These are phyloP conservation scores for Geosmithia putterillii DNA, from an alignment of 2,329 filamentous ascomycete genomes.

Conservation along the genomic window DNA sequence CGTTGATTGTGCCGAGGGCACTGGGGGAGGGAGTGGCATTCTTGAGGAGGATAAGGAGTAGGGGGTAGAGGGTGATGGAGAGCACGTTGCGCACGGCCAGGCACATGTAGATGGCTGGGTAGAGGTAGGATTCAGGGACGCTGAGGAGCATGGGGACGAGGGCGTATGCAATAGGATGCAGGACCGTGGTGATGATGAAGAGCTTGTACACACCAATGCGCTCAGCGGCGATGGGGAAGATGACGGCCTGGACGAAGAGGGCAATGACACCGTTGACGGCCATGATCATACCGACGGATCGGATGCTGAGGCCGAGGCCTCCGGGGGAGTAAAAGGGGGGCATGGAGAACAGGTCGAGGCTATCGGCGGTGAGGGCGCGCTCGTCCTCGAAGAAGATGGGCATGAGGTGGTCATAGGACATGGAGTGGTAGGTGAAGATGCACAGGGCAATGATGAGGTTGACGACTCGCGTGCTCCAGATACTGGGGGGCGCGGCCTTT, in stretches of 20 bases:
- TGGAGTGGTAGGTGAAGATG: constrained; percentile 89
- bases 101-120: constrained; percentile 45
- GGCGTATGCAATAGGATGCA: constrained; percentile 51
- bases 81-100: constrained; percentile 46
- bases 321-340: constrained; percentile 45
- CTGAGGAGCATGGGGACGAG: constrained; percentile 46
- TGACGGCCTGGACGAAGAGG: constrained; percentile 43
- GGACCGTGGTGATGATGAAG: constrained; percentile 43
- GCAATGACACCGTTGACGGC: constrained; percentile 47
- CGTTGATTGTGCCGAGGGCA: constrained; percentile 53
- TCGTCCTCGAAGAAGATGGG: constrained; percentile 88
- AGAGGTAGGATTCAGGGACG: constrained; percentile 37
- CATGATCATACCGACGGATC: constrained; percentile 49
- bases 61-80: constrained; percentile 52
- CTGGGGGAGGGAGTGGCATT: constrained; percentile 45
- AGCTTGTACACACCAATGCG: constrained; percentile 46
- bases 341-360: constrained; percentile 14
- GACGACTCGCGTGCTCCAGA: constrained; percentile 51
- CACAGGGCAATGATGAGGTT: constrained; percentile 71
- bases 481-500: constrained; percentile 17
- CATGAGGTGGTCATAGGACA: constrained; percentile 86
- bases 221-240: constrained; percentile 49
- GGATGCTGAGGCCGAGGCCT: constrained; percentile 49
- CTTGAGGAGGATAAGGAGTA: constrained; percentile 56
- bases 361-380: constrained; percentile 24